Evolutionary conservation across 208 protist genomes (phyloP).

Genomic region (Crithidia bombi): DNA sequence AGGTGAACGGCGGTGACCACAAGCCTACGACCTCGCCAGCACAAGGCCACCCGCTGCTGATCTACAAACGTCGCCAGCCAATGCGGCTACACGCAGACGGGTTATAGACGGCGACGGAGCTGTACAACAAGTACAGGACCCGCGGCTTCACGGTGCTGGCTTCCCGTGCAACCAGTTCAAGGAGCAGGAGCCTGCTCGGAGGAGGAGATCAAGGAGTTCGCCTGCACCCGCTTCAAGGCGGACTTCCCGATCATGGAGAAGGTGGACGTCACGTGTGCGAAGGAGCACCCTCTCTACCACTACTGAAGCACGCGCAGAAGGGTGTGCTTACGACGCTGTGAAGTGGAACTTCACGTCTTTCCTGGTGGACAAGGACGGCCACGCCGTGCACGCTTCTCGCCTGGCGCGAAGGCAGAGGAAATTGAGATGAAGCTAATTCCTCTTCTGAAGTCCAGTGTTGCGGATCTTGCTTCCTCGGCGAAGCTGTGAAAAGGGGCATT

Average conservation of each 20-base stretch:
- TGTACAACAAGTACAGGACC: conserved; percentile 90
- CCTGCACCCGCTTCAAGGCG: conserved; percentile 62
- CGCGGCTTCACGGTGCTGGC: conserved; percentile 89
- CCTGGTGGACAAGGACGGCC: conserved; percentile 75
- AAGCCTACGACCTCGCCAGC: conserved; percentile 86
- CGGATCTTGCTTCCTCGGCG: neutral
- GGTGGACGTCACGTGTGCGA: conserved; percentile 88
- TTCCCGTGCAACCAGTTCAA: conserved; percentile 85
- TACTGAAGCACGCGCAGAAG: conserved; percentile 76
- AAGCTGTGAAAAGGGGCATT: conserved; percentile 9
- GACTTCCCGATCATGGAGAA: conserved; percentile 92
- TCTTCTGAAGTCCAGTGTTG: conserved; percentile 19
- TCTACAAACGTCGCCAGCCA: conserved; percentile 94
- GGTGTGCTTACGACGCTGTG: conserved; percentile 68
- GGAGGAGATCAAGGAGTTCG: conserved; percentile 78
- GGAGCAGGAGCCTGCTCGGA: conserved; percentile 60
- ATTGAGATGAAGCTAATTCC: conserved; percentile 74
- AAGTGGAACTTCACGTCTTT: conserved; percentile 97
- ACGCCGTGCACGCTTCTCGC: conserved; percentile 71
- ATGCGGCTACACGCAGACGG: conserved; percentile 89
- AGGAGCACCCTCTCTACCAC: conserved; percentile 79
- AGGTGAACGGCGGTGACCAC: conserved; percentile 58
- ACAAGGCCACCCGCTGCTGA: conserved; percentile 90
- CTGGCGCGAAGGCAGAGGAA: conserved; percentile 46
- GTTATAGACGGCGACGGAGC: conserved; percentile 75